phyloP scores from a whole-genome alignment of 2,329 filamentous ascomycete genomes.

The Incumbomyces lentus region DNA sequence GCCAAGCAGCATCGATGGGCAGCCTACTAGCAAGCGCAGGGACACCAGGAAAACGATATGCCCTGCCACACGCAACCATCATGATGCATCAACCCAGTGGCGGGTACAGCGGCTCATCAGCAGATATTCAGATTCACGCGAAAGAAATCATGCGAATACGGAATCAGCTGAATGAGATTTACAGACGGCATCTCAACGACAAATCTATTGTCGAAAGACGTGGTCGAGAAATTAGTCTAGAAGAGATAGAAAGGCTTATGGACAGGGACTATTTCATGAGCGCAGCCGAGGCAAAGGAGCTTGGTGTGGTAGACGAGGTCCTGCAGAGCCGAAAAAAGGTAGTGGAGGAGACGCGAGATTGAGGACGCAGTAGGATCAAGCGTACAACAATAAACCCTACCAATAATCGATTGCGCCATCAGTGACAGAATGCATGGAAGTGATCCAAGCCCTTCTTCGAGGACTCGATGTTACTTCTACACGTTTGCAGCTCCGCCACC shows the following conservation, averaged over 20 bases:
- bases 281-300: slow-evolving; percentile 74
- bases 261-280: slow-evolving; percentile 92
- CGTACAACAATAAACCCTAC: background rate
- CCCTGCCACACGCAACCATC: slow-evolving; percentile 79
- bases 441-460: too few relatives aligned
- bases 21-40: slow-evolving; percentile 80
- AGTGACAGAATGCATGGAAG: too few relatives aligned
- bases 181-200: slow-evolving; percentile 59
- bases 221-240: slow-evolving; percentile 52
- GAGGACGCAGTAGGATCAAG: background rate
- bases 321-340: slow-evolving; percentile 43
- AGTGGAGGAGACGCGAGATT: background rate
- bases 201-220: slow-evolving; percentile 9
- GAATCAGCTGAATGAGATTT: slow-evolving; percentile 80
- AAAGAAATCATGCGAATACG: slow-evolving; percentile 88
- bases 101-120: slow-evolving; percentile 55
- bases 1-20: slow-evolving; percentile 92
- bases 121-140: slow-evolving; percentile 90
- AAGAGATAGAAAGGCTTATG: slow-evolving; percentile 89
- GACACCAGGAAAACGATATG: slow-evolving; percentile 71
- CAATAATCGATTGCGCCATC: background rate
- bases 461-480: too few relatives aligned
- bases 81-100: slow-evolving; percentile 97
- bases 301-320: slow-evolving; percentile 89
- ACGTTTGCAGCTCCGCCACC: too few relatives aligned